Percentiles rank a stretch among this genome's conserved stretches.
Conservation (phyloP, 2,329 filamentous ascomycete genomes). For the Dichotomopilus funicola region DNA sequence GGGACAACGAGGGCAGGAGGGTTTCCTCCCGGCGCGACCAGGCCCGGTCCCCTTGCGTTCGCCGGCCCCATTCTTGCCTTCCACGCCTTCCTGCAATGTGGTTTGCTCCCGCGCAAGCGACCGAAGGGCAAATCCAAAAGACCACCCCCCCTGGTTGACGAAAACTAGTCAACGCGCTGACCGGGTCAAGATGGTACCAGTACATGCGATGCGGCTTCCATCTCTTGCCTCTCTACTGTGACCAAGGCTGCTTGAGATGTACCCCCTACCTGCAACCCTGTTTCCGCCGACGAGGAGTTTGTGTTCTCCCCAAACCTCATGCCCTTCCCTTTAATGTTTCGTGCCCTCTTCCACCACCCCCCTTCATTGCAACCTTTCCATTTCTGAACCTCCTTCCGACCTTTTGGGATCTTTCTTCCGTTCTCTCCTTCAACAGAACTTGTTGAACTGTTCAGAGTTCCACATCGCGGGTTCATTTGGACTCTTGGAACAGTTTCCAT, state of each 20-base stretch:
- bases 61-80: not conserved
- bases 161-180: not conserved
- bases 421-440: constrained; percentile 20
- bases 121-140: constrained; percentile 4
- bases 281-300: not conserved
- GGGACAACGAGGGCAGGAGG: constrained; percentile 6
- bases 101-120: constrained; percentile 9
- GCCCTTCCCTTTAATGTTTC: constrained; percentile 19
- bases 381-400: constrained; percentile 15
- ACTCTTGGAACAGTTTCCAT: constrained; percentile 20
- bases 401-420: constrained; percentile 13
- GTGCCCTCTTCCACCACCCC: constrained; percentile 10
- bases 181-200: not conserved
- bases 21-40: constrained; percentile 7
- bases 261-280: constrained; percentile 4
- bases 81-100: constrained; percentile 7
- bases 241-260: not conserved
- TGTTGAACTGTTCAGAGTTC: constrained; percentile 19
- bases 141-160: constrained; percentile 4
- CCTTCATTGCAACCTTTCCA: constrained; percentile 11
- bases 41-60: constrained; percentile 11
- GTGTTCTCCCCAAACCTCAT: constrained; percentile 2
- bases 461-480: constrained; percentile 20
- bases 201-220: not conserved
- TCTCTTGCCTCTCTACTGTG: too few species aligned